These are phyloP conservation scores for Balakata baccata DNA, from an alignment of 345 rosid species.

Conservation along the genomic window DNA sequence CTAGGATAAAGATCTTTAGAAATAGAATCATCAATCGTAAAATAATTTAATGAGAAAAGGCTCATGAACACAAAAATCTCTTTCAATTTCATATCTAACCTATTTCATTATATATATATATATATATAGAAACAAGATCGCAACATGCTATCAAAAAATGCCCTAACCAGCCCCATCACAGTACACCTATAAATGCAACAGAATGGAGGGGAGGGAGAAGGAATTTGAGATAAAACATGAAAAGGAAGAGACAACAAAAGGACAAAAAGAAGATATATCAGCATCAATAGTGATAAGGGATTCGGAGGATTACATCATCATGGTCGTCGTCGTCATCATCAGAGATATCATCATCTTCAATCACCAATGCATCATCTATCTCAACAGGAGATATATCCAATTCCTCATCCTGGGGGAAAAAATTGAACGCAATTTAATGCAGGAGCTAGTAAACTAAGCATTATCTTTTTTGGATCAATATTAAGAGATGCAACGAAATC, in stretches of 20 bases:
- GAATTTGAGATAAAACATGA: background rate
- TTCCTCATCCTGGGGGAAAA: constrained; percentile 73
- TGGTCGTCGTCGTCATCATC: constrained; percentile 93
- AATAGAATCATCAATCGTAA: background rate
- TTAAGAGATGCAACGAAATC: background rate
- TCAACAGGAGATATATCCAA: constrained; percentile 84
- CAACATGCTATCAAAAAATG: no score
- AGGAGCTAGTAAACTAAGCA: background rate
- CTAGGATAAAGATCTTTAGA: background rate
- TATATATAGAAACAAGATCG: no score
- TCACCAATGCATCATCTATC: constrained; percentile 89
- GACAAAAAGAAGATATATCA: background rate
- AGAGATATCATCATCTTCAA: constrained; percentile 96
- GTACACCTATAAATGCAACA: background rate
- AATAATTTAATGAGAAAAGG: background rate
- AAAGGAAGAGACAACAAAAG: background rate
- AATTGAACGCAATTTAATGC: background rate
- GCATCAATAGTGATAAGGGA: background rate
- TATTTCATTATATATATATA: no score
- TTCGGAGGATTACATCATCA: constrained; percentile 68
- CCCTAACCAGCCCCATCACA: no score
- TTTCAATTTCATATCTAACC: background rate
- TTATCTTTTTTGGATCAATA: background rate
- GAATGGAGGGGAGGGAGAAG: background rate
- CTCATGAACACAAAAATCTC: background rate